A percentile compares a stretch with the other conserved stretches of the same genome.
Conservation (phyloP, 768 basidiomycete genomes). For the Termitomyces sp. region DNA sequence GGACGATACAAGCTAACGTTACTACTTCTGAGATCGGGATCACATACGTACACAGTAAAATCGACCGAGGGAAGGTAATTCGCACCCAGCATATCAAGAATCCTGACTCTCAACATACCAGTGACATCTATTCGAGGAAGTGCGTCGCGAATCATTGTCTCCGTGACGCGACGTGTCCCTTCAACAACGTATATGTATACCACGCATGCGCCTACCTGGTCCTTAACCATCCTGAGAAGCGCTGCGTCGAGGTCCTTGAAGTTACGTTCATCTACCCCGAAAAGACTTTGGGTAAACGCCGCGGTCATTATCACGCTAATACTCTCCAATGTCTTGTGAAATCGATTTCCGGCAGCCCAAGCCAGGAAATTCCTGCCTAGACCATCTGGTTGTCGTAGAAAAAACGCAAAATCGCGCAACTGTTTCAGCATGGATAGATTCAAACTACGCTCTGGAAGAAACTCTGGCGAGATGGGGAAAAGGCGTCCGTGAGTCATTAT, state of each 20-base stretch:
- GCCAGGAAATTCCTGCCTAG: not conserved
- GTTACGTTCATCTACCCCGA: not conserved
- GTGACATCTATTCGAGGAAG: not conserved
- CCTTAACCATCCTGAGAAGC: not conserved
- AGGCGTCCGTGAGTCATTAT: not conserved
- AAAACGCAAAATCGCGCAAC: not conserved
- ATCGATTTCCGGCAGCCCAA: not conserved
- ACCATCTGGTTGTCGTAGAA: not conserved
- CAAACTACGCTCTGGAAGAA: not conserved
- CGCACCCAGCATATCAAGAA: not conserved
- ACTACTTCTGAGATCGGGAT: not conserved
- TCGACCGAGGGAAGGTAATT: not conserved
- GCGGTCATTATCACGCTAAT: not conserved
- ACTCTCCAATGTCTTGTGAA: not conserved
- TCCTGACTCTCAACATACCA: not conserved
- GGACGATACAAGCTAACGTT: not conserved
- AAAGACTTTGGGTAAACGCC: not conserved
- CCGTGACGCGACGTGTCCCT: not conserved
- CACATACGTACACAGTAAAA: not conserved
- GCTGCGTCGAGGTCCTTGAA: not conserved
- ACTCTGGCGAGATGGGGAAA: not conserved
- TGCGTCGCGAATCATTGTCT: not conserved
- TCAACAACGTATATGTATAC: not conserved
- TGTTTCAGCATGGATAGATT: not conserved
- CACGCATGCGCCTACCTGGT: not conserved